Base-by-base conservation (phyloP, 2,329 filamentous ascomycete species). In the Colletotrichum chrysophilum region DNA sequence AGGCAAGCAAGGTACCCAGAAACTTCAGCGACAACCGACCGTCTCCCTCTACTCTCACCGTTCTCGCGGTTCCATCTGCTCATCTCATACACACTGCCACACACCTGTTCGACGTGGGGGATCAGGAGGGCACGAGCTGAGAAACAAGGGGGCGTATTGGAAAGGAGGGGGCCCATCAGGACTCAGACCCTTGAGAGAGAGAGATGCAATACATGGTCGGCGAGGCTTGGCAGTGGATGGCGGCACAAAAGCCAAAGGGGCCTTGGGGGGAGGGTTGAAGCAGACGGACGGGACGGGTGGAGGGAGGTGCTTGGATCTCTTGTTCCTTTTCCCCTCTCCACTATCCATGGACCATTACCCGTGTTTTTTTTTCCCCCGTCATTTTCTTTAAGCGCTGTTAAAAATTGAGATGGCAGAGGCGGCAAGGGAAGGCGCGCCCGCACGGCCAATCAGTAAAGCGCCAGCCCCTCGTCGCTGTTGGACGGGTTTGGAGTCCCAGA, bases 351-450 rank as follows among this genome's bases (percentile, higher is more conserved):
- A 38, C 34, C 34, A 34, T 43, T 43, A 43, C 16, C 28, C 58
- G 28, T 61, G 26, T 43, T 18, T 66, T n/a, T 38, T n/a, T 16
- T 16, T 7, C 13, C 9, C 18, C 26, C 7, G 13, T 64, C 24
- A 28, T 16, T 52, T 52, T 48, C n/a, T 62, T 43, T 71, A 70
- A 74, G 71, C 71, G 71, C 71, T 71, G 26, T 34, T 70, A 24
- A 26, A 18, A 58, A 65, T 70, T 74, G 58, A 74, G 71, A 74
- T 74, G 66, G 71, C 67, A 74, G 66, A 74, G 66, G 71, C 66
- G 58, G 71, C 66, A 74, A 74, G 43, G 13, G 64, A 65, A 70
- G 58, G 32, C 66, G 60, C 43, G 55, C 65, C 18, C 58, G 60
- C 67, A 65, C 48, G 58, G 43, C 71, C 71, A 74, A 74, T 74